Base-by-base conservation (phyloP, 2,329 filamentous ascomycete species). In the Volutella citrinella region DNA sequence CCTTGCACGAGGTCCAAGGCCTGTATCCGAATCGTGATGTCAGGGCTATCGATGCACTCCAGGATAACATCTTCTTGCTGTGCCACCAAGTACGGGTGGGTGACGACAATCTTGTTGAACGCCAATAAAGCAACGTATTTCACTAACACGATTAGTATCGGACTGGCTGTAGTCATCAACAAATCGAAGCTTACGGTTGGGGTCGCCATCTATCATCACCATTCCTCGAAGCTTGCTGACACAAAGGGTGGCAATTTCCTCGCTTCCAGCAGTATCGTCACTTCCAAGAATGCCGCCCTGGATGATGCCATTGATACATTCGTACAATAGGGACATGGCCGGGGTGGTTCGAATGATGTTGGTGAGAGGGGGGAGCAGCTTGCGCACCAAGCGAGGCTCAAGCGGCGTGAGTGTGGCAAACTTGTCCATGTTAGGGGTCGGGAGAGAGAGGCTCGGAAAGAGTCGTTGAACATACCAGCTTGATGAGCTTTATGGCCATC, bases 401-500 rank as follows among this genome's bases (percentile, higher is more conserved):
- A 97, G 66, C 0, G 93, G 93, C 4, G 90, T 97, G 42, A 98
- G 68, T 2, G 88, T 94, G 26, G 93, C 91, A 72, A 98, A 98
- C 85, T 94, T 54, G 2, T 13, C 4, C 8, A 19, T n/a, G n/a
- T 19, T n/a, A 20, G 48, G n/a, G 39, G 33, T 27, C 14, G 22
- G 13, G 2, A 17, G 3, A 12, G 8, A 10, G 15, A 5, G 3
- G 16, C 7, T 4, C 7, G 8, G 9, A 7, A 10, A 11, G 16
- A 23, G 20, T 22, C 12, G 9, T 12, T 8, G 13, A n/a, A 33
- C 55, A n/a, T 26, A 91, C 87, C 44, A 98, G 75, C 65, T 98
- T 98, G 60, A 98, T 97, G 43, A 98, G 79, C 61, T 98, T 98
- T 59, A 98, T 98, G 39, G 90, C 90, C 91, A 98, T 97, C 93